These are phyloP conservation scores for Capsicum rhomboideum DNA, from an alignment of 257 asterid genomes.

Conservation along the genomic window DNA sequence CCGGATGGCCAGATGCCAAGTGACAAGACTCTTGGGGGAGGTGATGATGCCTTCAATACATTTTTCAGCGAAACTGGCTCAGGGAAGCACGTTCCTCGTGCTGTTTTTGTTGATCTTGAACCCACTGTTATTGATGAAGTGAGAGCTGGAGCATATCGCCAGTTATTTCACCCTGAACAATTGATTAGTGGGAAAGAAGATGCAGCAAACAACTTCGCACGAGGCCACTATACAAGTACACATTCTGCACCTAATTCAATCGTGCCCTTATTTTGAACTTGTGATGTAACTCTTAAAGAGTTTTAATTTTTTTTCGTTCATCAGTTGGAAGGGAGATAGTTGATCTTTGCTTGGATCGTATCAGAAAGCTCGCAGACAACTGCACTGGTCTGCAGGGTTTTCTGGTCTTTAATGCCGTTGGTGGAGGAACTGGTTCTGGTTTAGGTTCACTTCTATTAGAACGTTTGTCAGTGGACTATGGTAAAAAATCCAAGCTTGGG, in stretches of 20 bases:
- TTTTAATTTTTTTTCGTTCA: neutral
- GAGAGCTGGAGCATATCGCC: constrained; percentile 9
- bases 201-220: constrained; percentile 9
- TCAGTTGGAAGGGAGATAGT: constrained; percentile 11
- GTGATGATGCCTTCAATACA: constrained; percentile 10
- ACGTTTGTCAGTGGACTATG: constrained; percentile 8
- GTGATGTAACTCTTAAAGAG: neutral
- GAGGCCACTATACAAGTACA: constrained; percentile 8
- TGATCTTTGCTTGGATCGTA: constrained; percentile 10
- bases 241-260: neutral
- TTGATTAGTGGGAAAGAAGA: constrained; percentile 12
- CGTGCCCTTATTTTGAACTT: neutral
- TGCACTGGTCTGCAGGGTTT: constrained; percentile 11
- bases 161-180: constrained; percentile 9
- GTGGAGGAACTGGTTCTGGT: constrained; percentile 12
- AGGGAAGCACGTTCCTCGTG: constrained; percentile 10
- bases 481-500: constrained; percentile 12
- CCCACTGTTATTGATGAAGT: constrained; percentile 12
- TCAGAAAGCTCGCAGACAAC: constrained; percentile 4
- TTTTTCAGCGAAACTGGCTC: constrained; percentile 6
- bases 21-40: constrained; percentile 1
- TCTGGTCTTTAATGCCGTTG: constrained; percentile 7
- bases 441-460: constrained; percentile 9
- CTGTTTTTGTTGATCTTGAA: constrained; percentile 5
- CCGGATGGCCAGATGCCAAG: constrained; percentile 9